Evolutionary conservation across 805 yeast species (phyloP).

Genomic region (Torulaspora franciscae): DNA sequence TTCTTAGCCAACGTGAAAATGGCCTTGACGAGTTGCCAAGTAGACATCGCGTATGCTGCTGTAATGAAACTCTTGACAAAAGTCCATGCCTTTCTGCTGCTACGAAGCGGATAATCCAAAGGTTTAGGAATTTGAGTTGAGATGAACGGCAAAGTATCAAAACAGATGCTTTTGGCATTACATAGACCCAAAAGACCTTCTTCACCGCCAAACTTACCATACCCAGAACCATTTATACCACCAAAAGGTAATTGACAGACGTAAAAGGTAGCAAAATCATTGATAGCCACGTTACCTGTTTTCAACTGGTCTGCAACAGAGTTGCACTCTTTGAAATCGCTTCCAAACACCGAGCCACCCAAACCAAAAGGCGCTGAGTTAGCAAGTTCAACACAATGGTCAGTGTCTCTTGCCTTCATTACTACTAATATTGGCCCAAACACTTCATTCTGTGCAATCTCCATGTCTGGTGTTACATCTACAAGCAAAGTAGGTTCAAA

Average conservation of each 20-base stretch:
- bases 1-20: constrained; percentile 50
- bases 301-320: constrained; percentile 58
- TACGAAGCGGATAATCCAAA: constrained; percentile 84
- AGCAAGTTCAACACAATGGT: constrained; percentile 70
- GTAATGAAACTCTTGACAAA: constrained; percentile 76
- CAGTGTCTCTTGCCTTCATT: constrained; percentile 62
- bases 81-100: constrained; percentile 79
- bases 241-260: constrained; percentile 97
- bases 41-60: constrained; percentile 74
- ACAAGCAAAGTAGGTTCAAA: constrained; percentile 84
- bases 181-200: constrained; percentile 93
- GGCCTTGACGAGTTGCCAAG: constrained; percentile 63
- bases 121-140: constrained; percentile 83
- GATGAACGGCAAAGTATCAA: constrained; percentile 72
- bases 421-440: constrained; percentile 89
- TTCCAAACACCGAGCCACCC: constrained; percentile 88
- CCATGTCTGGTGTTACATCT: constrained; percentile 74
- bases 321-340: constrained; percentile 51
- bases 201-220: constrained; percentile 96
- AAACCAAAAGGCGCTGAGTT: constrained; percentile 84
- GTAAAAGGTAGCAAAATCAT: constrained; percentile 95
- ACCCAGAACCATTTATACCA: constrained; percentile 88
- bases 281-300: constrained; percentile 92
- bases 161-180: constrained; percentile 78
- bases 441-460: constrained; percentile 81